Base-by-base conservation (phyloP, 2,329 filamentous ascomycete species). In the Penicillium sp. region DNA sequence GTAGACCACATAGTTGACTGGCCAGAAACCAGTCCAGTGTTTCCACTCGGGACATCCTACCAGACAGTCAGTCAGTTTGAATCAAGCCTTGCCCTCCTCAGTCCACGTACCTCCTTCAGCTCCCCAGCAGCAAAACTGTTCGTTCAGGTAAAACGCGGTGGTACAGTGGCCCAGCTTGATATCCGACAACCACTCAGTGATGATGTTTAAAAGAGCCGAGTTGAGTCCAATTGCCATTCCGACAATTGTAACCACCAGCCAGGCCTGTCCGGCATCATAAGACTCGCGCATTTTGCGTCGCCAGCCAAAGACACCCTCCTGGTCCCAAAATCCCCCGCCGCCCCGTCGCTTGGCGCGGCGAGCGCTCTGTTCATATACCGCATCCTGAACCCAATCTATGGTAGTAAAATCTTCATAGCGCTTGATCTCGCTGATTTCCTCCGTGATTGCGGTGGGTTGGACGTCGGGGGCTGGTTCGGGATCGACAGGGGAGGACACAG, bases 361-460 rank as follows among this genome's bases (percentile, higher is more conserved):
- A 47, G 91, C 83, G 41, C 88, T 77, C 67, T 95, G 89, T 69
- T 96, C 93, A 56, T 91, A 86, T 29, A 90, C 87, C 9, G 92
- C 91, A 80, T 98, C 93, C 70, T 98, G 92, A 0, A 98, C 92
- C 93, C 93, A 98, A 72, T 98, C 93, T 82, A 78, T 75, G 0
- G 93, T 98, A 5, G 91, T 95, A 68, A 98, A 98, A 73, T 98
- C 93, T 80, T 95, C 93, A 74, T 98, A 98, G 74, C 92, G 82
- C 75, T 96, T 96, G 68, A 98, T 97, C 76, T 96, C 87, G 24
- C 88, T 91, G 66, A 98, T 95, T 74, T 98, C 93, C 66, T 97
- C 91, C 53, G 90, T 87, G 58, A 95, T 89, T 55, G 86, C 82
- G 53, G 85, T 81, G 63, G 88, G 82, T 29, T 67, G 62, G 39